A percentile compares a stretch with the other conserved stretches of the same genome.
Conservation (phyloP, 1,284 basidiomycete species). For the Apiotrichum gamsii region DNA sequence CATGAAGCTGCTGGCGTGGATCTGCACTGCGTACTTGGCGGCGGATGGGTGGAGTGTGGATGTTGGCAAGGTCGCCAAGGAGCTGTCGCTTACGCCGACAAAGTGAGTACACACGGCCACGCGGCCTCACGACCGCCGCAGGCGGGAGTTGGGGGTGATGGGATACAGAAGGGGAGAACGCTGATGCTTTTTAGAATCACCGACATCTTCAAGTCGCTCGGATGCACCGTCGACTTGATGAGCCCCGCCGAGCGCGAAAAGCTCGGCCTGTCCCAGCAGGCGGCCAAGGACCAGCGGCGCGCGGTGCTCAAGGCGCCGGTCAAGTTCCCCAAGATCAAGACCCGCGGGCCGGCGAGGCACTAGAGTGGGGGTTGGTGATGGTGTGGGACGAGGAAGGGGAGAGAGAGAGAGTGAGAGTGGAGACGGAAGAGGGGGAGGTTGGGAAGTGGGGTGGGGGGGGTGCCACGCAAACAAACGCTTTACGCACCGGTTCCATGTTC, state of each 20-base stretch:
- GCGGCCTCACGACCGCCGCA: no score
- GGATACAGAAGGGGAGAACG: no score
- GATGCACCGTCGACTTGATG: conserved; percentile 64
- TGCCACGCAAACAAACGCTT: no score
- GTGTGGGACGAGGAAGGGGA: no score
- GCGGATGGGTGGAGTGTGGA: conserved; percentile 71
- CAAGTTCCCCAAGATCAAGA: conserved; percentile 62
- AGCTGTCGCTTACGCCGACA: conserved; percentile 58
- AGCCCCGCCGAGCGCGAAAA: conserved; percentile 59
- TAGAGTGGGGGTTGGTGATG: no score
- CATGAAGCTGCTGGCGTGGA: conserved; percentile 65
- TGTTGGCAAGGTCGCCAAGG: conserved; percentile 58
- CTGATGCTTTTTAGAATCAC: conserved; percentile 28
- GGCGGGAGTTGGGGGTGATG: no score
- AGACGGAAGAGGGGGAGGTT: no score
- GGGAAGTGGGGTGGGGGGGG: no score
- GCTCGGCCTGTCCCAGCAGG: conserved; percentile 56
- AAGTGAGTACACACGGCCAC: conserved; percentile 56
- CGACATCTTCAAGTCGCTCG: conserved; percentile 49
- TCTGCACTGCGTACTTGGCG: conserved; percentile 71
- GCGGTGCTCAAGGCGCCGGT: conserved; percentile 69
- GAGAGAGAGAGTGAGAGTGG: no score
- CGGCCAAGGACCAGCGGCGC: conserved; percentile 58
- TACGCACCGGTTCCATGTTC: no score
- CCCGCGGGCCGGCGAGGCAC: conserved; percentile 40